phyloP scores from a whole-genome alignment of 208 protist genomes.

The Porcisia hertigi region DNA sequence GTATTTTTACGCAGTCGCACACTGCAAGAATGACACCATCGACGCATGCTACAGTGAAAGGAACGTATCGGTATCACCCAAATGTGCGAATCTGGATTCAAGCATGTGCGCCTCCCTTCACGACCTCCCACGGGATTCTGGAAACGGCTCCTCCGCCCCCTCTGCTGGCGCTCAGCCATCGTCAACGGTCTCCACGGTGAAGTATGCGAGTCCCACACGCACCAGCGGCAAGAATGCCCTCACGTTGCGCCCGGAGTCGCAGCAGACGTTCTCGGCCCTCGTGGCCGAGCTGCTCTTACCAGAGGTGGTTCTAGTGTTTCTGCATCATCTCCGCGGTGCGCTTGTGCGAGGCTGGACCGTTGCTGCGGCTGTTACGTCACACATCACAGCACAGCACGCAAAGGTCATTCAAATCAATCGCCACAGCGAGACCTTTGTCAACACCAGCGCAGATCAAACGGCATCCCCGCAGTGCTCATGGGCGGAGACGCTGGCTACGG shows the following conservation, averaged over 20 bases:
- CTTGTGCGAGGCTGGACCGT: slow-evolving; percentile 1
- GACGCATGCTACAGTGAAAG: not conserved
- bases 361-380: not conserved
- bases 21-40: not conserved
- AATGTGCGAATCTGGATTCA: not conserved
- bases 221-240: not conserved
- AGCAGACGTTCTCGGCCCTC: slow-evolving; percentile 14
- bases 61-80: not conserved
- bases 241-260: not conserved
- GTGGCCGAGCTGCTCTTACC: slow-evolving; percentile 27
- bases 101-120: not conserved
- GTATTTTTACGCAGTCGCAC: not conserved
- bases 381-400: not conserved
- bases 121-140: not conserved
- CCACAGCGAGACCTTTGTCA: not conserved
- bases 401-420: not conserved
- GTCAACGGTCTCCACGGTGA: slow-evolving; percentile 4
- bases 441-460: not conserved
- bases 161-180: not conserved
- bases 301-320: slow-evolving; percentile 16
- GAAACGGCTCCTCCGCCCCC: not conserved
- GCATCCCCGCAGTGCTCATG: not conserved
- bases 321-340: slow-evolving; percentile 1
- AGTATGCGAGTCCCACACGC: not conserved
- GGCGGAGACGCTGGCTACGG: not conserved